Evolutionary conservation across 73 alveolate genomes (phyloP), one percentile per base, ranked within the genome.

Genomic region (Loxodes magnus): DNA sequence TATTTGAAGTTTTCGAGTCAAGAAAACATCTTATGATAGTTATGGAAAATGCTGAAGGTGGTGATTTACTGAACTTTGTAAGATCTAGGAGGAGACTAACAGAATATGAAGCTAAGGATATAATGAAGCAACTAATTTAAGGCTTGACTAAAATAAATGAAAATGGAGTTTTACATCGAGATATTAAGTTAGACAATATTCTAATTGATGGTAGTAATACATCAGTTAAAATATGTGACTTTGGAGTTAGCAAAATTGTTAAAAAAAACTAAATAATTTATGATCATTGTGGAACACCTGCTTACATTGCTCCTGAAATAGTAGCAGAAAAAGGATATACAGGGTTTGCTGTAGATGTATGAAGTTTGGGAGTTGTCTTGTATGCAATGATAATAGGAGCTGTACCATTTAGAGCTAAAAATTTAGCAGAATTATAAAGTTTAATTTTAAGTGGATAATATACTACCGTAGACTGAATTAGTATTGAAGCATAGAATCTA

Each of bases 201-300:
- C 64, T 83, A 2, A 54, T 84, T 37, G 95, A 38, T 28, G 19
- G 85, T 24, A 64, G 80, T 6, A 49, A 43, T 3, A 26, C 36
- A 27, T 77, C 71, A 3, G 74, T 92, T 17, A 92, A 92, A 71
- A 75, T 92, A 25, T 88, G 96, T 58, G 99, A 92, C 72, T 92
- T 92, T 54, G 99, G 99, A 7, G 52, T 38, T 6, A 7, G 37
- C 19, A 38, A 38, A 38, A 38, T 38, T 10, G 19, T 38, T 6
- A 22, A 38, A 7, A 38, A 38, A 12, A 28, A 28, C 37, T 22
- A 38, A 14, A 38, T 38, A 7, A 38, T 38, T 12, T 5, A 7
- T 6, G 52, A 38, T 38, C 52, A 38, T 39, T 80, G 94, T 50
- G 94, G 94, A 19, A 72, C 94, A 15, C 86, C 88, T 2, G 87